phyloP scores from a whole-genome alignment of 768 basidiomycete species.

The Leccinum subgranulosum region DNA sequence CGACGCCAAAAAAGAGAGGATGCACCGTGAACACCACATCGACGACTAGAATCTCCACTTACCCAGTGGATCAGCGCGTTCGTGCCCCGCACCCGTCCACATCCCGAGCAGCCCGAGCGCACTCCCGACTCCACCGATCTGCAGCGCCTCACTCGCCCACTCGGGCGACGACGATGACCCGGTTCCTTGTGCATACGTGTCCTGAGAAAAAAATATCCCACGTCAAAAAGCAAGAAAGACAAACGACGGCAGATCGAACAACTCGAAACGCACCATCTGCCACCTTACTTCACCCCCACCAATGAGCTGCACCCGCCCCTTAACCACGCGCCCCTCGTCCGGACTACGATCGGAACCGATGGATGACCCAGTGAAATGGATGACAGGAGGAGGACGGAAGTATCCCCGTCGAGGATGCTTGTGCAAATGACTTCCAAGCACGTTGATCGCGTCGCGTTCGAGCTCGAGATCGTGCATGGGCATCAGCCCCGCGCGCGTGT shows the following conservation, averaged over 20 bases:
- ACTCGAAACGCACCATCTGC: conserved; percentile 39
- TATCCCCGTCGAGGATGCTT: conserved; percentile 2
- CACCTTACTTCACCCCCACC: conserved; percentile 50
- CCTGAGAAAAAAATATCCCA: conserved; percentile 3
- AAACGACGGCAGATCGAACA: neutral
- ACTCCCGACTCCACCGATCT: conserved; percentile 54
- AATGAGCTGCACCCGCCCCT: conserved; percentile 47
- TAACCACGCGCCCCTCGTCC: conserved; percentile 34
- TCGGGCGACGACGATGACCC: conserved; percentile 33
- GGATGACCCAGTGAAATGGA: conserved; percentile 47
- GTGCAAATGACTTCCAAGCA: conserved; percentile 5
- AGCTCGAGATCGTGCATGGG: conserved; percentile 13
- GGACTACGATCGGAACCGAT: conserved; percentile 35
- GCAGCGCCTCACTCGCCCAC: conserved; percentile 56
- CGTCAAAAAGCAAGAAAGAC: neutral
- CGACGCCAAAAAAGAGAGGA: neutral
- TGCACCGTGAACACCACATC: neutral
- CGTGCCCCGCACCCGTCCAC: conserved; percentile 54
- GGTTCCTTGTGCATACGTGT: conserved; percentile 26
- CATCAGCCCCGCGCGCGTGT: conserved; percentile 28
- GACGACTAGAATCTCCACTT: conserved; percentile 6
- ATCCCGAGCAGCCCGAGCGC: conserved; percentile 49
- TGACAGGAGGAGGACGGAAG: conserved; percentile 42
- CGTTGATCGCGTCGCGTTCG: conserved; percentile 7
- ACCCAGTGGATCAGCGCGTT: conserved; percentile 43